These are phyloP conservation scores for Suillus weaverae DNA, from an alignment of 768 basidiomycete species.

Conservation along the genomic window DNA sequence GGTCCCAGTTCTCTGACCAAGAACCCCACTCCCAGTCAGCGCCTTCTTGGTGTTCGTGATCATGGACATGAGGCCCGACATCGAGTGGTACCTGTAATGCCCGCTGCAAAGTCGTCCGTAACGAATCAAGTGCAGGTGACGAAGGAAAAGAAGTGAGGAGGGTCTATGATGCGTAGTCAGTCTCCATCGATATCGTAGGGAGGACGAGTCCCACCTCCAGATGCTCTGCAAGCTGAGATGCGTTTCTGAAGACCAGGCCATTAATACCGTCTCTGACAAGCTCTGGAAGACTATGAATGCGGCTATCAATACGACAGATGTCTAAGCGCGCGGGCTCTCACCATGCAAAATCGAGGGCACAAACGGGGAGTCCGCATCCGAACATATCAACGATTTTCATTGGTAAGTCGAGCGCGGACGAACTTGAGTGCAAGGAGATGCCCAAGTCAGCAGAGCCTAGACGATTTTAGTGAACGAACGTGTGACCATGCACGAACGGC, in stretches of 20 bases:
- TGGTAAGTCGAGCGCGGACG: constrained; percentile 87
- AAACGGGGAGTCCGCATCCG: constrained; percentile 92
- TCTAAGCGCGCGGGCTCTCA: constrained; percentile 35
- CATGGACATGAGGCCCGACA: constrained; percentile 21
- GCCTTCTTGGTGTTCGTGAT: constrained; percentile 20
- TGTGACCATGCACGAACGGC: constrained; percentile 11
- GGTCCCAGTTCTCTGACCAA: constrained; percentile 88
- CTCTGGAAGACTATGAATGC: constrained; percentile 65
- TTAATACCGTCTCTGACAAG: constrained; percentile 84
- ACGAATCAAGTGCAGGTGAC: constrained; percentile 45
- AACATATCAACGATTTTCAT: constrained; percentile 99
- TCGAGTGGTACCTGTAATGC: constrained; percentile 30
- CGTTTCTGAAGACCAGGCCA: constrained; percentile 73
- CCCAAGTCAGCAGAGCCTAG: constrained; percentile 90
- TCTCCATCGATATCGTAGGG: not conserved
- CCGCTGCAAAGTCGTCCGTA: constrained; percentile 51
- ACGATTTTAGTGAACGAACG: not conserved
- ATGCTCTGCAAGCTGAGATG: constrained; percentile 67
- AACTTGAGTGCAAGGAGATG: constrained; percentile 87
- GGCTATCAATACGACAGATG: constrained; percentile 7
- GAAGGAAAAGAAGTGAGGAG: constrained; percentile 63
- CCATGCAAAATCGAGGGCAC: constrained; percentile 87
- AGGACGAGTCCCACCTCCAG: constrained; percentile 45
- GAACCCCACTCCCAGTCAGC: constrained; percentile 60
- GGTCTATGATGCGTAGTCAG: constrained; percentile 37